phyloP scores from a whole-genome alignment of 441 rosid species.

The Adansonia rubrostipa region DNA sequence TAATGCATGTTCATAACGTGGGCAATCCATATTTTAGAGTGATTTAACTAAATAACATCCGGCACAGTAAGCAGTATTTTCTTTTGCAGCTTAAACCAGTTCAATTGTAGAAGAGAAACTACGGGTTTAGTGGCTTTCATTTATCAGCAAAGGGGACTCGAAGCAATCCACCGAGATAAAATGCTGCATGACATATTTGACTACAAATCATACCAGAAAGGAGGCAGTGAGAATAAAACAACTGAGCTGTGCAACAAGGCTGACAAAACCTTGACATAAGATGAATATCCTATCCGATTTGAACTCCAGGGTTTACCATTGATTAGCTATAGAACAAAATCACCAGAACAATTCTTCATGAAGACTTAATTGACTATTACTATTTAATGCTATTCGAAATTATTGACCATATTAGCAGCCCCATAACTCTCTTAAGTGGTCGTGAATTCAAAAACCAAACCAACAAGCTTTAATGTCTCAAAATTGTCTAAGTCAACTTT shows the following conservation, averaged over 20 bases:
- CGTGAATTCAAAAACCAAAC: background rate
- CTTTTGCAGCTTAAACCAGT: background rate
- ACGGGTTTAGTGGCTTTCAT: background rate
- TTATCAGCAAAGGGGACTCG: background rate
- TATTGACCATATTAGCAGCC: background rate
- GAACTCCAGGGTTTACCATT: background rate
- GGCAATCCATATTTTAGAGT: background rate
- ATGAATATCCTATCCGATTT: background rate
- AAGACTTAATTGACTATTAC: background rate
- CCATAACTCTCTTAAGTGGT: background rate
- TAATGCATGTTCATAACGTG: background rate
- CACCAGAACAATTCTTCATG: background rate
- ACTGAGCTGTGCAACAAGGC: background rate
- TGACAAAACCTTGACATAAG: background rate
- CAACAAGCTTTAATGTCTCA: background rate
- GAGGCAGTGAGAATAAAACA: background rate
- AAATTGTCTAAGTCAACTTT: conserved; percentile 2
- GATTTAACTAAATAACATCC: background rate
- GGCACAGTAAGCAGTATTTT: background rate
- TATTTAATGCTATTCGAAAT: background rate
- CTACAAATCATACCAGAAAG: background rate
- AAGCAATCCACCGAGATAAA: background rate
- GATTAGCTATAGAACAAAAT: background rate
- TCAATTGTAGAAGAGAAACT: background rate
- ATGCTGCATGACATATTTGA: background rate